A percentile compares a stretch with the other conserved stretches of the same genome.
phyloP scores from a whole-genome alignment of 805 yeast genomes.

The Yamadazyma ubonensis region DNA sequence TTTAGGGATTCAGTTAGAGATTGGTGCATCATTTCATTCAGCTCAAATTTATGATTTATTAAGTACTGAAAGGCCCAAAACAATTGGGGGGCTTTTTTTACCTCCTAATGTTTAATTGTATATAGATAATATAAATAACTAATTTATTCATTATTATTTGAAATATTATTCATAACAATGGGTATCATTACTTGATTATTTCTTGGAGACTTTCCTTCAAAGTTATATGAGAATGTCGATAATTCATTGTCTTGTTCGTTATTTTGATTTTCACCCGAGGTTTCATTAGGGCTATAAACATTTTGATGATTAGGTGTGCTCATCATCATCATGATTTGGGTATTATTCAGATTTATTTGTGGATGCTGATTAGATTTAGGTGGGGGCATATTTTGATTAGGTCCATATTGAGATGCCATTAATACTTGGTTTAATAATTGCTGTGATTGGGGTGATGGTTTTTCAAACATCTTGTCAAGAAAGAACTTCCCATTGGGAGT shows the following conservation, averaged over 20 bases:
- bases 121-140: not conserved
- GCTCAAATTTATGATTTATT: conserved; percentile 70
- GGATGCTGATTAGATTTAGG: conserved; percentile 11
- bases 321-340: conserved; percentile 31
- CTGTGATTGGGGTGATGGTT: conserved; percentile 34
- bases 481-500: conserved; percentile 43
- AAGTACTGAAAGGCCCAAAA: conserved; percentile 76
- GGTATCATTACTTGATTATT: conserved; percentile 8
- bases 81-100: conserved; percentile 69
- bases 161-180: conserved; percentile 6
- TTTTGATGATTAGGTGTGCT: conserved; percentile 44
- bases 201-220: conserved; percentile 6
- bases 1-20: conserved; percentile 69
- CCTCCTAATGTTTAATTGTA: conserved; percentile 57
- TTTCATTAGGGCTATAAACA: conserved; percentile 22
- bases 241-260: conserved; percentile 10
- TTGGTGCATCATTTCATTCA: conserved; percentile 61
- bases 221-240: conserved; percentile 16
- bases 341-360: conserved; percentile 2
- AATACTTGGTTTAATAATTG: conserved; percentile 19
- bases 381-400: conserved; percentile 30
- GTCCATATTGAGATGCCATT: conserved; percentile 13
- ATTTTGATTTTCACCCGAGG: conserved; percentile 6
- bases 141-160: conserved; percentile 6
- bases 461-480: conserved; percentile 39